phyloP scores from a whole-genome alignment of 169 alveolate species.

The Cryptosporidium meleagridis region DNA sequence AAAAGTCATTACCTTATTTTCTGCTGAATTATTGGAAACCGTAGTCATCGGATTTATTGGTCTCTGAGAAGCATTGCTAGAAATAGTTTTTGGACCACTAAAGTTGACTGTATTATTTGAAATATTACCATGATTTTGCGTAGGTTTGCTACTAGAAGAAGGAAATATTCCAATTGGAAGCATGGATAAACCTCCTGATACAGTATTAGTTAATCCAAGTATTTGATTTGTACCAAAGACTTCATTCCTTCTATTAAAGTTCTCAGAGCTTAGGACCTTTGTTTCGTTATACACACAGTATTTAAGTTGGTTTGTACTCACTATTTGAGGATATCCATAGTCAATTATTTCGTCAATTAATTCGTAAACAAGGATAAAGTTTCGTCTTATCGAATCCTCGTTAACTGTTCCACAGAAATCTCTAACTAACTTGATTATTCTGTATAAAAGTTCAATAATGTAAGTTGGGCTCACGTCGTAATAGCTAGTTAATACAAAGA shows the following conservation, averaged over 20 bases:
- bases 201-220: slow-evolving; percentile 47
- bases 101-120: slow-evolving; percentile 12
- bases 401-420: slow-evolving; percentile 97
- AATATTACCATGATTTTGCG: background rate
- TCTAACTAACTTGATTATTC: slow-evolving; percentile 86
- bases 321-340: slow-evolving; percentile 95
- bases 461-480: slow-evolving; percentile 93
- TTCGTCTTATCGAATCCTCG: slow-evolving; percentile 96
- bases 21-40: slow-evolving; percentile 47
- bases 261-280: slow-evolving; percentile 41
- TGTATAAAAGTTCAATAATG: slow-evolving; percentile 88
- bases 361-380: slow-evolving; percentile 96
- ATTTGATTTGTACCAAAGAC: slow-evolving; percentile 3
- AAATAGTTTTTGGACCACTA: slow-evolving; percentile 78
- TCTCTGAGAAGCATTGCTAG: slow-evolving; percentile 85
- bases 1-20: slow-evolving; percentile 52
- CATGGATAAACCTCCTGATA: slow-evolving; percentile 55
- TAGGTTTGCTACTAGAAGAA: slow-evolving; percentile 5
- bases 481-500: slow-evolving; percentile 92
- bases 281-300: slow-evolving; percentile 81
- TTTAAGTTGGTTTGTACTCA: slow-evolving; percentile 93
- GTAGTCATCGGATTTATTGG: slow-evolving; percentile 78
- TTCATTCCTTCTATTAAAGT: slow-evolving; percentile 65
- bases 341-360: slow-evolving; percentile 95
- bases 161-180: slow-evolving; percentile 52